Conservation (phyloP, 371 early-diverging fungal genomes). For the Phascolomyces articulosus region DNA sequence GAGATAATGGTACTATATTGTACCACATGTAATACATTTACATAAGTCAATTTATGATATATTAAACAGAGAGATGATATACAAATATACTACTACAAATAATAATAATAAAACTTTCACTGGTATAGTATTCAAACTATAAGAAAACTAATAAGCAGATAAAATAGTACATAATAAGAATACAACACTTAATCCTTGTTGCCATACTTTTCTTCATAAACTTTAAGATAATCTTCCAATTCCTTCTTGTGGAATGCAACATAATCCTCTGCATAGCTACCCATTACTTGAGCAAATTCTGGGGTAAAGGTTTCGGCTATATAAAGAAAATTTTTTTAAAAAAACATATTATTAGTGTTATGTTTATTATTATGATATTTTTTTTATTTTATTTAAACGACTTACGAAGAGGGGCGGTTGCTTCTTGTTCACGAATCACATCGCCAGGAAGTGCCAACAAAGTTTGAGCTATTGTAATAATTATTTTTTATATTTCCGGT, state of each 20-base stretch:
- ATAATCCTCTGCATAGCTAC: background rate
- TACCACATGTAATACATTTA: too few species aligned
- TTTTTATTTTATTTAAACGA: background rate
- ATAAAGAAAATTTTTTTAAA: background rate
- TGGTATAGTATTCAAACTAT: too few species aligned
- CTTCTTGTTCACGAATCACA: slow-evolving; percentile 10
- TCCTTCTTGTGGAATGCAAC: slow-evolving; percentile 7
- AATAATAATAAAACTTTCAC: too few species aligned
- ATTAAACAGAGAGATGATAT: too few species aligned
- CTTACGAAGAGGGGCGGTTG: slow-evolving; percentile 13
- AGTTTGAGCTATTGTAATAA: slow-evolving; percentile 16
- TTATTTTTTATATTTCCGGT: background rate
- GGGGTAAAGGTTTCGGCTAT: background rate
- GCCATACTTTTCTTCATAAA: background rate
- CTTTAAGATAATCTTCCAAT: background rate
- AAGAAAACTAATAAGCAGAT: too few species aligned
- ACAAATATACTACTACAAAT: too few species aligned
- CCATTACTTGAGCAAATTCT: background rate
- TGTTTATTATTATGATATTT: background rate
- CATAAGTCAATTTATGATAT: too few species aligned
- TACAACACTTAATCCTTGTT: background rate
- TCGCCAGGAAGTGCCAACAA: slow-evolving; percentile 26
- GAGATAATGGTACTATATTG: too few species aligned
- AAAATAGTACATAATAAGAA: too few species aligned
- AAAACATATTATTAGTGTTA: background rate